Conservation (phyloP, 1,139 yeast genomes). For the Suhomyces ambrosiae region DNA sequence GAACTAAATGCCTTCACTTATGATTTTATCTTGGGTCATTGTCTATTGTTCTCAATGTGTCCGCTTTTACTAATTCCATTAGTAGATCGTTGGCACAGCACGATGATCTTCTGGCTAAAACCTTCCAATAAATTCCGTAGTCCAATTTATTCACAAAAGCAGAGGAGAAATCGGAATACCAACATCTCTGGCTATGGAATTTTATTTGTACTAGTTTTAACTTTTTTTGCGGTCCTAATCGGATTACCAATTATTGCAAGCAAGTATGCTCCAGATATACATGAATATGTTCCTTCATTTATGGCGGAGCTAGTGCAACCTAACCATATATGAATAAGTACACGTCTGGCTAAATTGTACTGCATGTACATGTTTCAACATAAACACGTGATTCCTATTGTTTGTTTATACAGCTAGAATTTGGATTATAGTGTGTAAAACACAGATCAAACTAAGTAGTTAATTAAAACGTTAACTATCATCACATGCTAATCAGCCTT, state of each 20-base stretch:
- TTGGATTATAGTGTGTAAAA: background rate
- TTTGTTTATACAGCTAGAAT: constrained; percentile 2
- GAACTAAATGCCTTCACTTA: constrained; percentile 71
- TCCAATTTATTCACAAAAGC: constrained; percentile 29
- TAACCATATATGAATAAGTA: constrained; percentile 16
- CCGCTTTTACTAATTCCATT: constrained; percentile 71
- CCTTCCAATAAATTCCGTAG: constrained; percentile 31
- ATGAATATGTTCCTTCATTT: constrained; percentile 18
- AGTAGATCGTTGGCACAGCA: constrained; percentile 43
- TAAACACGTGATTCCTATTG: constrained; percentile 3
- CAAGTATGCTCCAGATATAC: constrained; percentile 21
- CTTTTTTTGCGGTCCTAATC: constrained; percentile 22
- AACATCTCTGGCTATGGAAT: constrained; percentile 14
- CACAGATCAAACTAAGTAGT: background rate
- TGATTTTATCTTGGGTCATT: constrained; percentile 73
- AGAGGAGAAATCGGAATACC: constrained; percentile 18
- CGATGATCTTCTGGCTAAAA: constrained; percentile 41
- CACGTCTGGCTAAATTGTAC: background rate
- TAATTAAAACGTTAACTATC: background rate
- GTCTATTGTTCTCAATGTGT: constrained; percentile 56
- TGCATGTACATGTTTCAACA: constrained; percentile 1
- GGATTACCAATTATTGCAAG: constrained; percentile 31
- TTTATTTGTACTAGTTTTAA: constrained; percentile 24
- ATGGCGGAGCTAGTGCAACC: constrained; percentile 56
- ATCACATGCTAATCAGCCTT: background rate